Evolutionary conservation across 225 moss, liverwort and hornwort species (phyloP).

Genomic region (Marchantia polymorpha): DNA sequence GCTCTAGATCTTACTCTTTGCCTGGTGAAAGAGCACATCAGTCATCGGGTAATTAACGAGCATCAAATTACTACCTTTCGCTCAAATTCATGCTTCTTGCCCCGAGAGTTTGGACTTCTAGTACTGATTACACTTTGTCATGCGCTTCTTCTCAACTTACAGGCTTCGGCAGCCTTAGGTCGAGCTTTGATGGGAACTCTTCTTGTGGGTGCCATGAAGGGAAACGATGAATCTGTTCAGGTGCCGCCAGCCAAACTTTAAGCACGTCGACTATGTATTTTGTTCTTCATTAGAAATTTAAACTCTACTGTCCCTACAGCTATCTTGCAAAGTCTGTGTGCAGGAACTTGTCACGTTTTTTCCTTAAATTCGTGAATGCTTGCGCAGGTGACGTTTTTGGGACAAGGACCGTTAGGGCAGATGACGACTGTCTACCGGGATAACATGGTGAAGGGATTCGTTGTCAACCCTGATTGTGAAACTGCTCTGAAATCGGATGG

Average conservation of each 20-base stretch:
- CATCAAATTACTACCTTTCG: no score
- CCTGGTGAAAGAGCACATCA: background rate
- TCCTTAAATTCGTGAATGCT: background rate
- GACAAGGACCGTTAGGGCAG: slow-evolving; percentile 92
- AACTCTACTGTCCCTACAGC: no score
- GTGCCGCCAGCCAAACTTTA: slow-evolving; percentile 26
- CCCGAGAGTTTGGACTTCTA: no score
- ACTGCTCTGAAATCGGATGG: slow-evolving; percentile 64
- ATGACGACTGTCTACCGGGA: slow-evolving; percentile 75
- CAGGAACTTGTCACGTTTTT: no score
- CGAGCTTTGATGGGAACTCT: slow-evolving; percentile 89
- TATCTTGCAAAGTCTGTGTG: no score
- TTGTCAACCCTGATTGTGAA: slow-evolving; percentile 83
- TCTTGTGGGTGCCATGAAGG: slow-evolving; percentile 90
- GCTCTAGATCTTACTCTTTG: background rate
- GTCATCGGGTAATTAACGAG: background rate
- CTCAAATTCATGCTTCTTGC: background rate
- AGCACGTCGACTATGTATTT: background rate
- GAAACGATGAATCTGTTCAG: slow-evolving; percentile 86
- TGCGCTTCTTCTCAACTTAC: background rate
- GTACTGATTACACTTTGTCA: background rate
- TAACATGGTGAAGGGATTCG: slow-evolving; percentile 89
- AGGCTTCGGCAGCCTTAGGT: slow-evolving; percentile 93
- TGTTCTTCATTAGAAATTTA: no score
- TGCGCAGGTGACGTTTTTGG: slow-evolving; percentile 74